phyloP scores from a whole-genome alignment of 2,329 filamentous ascomycete genomes.

The Blastomyces gilchristii region DNA sequence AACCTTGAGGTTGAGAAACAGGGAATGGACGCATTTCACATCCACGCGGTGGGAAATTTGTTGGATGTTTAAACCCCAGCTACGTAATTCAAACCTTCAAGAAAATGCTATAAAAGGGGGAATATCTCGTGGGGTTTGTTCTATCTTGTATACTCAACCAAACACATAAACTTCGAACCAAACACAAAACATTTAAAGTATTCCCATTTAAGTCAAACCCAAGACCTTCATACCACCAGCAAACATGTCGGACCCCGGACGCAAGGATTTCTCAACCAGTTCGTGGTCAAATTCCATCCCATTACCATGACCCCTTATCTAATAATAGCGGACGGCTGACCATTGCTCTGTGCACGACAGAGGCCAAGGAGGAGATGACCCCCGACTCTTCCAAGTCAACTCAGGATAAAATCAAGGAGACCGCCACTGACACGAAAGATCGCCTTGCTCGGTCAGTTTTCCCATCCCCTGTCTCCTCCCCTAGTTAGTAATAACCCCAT shows the following conservation, averaged over 20 bases:
- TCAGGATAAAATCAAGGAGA: conserved; percentile 48
- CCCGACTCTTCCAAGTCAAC: conserved; percentile 54
- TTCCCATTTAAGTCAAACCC: background rate
- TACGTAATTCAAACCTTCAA: background rate
- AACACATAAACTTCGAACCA: no score
- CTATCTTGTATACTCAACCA: background rate
- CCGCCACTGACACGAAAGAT: conserved; percentile 46
- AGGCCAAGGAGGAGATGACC: conserved; percentile 47
- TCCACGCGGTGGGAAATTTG: background rate
- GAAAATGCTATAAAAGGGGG: background rate
- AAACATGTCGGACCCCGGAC: conserved; percentile 51
- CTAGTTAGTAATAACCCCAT: background rate
- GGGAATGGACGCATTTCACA: background rate
- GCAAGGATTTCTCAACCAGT: conserved; percentile 51
- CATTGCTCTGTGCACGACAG: conserved; percentile 19
- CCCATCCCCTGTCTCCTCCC: background rate
- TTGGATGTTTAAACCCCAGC: background rate
- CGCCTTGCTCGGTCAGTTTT: conserved; percentile 41
- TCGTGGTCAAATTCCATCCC: conserved; percentile 16
- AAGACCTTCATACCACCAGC: conserved; percentile 1
- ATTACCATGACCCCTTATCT: background rate
- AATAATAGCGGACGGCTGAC: background rate
- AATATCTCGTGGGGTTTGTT: background rate
- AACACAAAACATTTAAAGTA: no score
- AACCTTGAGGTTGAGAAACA: background rate